Conservation (phyloP, 768 basidiomycete species). For the Dioszegia hungarica region DNA sequence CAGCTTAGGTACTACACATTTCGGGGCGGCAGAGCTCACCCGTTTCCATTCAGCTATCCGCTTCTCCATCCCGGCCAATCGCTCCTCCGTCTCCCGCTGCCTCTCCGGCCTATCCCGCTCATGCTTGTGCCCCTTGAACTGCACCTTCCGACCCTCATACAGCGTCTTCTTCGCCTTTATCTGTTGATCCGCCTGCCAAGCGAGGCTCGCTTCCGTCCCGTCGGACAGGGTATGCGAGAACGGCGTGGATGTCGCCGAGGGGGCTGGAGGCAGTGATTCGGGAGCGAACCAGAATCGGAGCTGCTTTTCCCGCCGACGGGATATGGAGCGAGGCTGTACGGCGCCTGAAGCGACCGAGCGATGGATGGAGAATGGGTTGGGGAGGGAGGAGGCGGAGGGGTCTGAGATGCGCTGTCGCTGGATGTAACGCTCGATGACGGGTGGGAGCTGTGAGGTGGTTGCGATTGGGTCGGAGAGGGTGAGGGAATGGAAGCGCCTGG, state of each 20-base stretch:
- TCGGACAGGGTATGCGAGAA: conserved; percentile 6
- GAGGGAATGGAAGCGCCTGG: not conserved
- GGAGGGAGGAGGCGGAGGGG: conserved; percentile 5
- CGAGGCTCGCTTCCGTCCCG: conserved; percentile 5
- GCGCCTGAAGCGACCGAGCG: conserved; percentile 8
- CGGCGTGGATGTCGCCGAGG: not conserved
- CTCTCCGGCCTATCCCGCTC: conserved; percentile 30
- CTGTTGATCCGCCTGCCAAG: conserved; percentile 21
- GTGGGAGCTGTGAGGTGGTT: conserved; percentile 18
- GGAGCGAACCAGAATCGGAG: conserved; percentile 17
- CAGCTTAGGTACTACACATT: not conserved
- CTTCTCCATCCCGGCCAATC: conserved; percentile 43
- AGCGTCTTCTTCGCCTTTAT: conserved; percentile 19
- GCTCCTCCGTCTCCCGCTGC: conserved; percentile 27
- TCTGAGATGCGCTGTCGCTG: conserved; percentile 1
- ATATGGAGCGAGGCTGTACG: conserved; percentile 25
- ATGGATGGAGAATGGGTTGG: conserved; percentile 28
- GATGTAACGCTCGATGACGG: conserved; percentile 24
- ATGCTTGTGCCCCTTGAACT: conserved; percentile 45
- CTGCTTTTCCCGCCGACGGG: conserved; percentile 32
- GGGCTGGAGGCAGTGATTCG: conserved; percentile 15
- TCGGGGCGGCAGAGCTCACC: conserved; percentile 19
- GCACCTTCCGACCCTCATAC: conserved; percentile 23
- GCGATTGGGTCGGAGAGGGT: not conserved
- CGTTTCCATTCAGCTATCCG: conserved; percentile 39